Evolutionary conservation across 305 asterid species (phyloP).

Genomic region (Plantago coronopus): DNA sequence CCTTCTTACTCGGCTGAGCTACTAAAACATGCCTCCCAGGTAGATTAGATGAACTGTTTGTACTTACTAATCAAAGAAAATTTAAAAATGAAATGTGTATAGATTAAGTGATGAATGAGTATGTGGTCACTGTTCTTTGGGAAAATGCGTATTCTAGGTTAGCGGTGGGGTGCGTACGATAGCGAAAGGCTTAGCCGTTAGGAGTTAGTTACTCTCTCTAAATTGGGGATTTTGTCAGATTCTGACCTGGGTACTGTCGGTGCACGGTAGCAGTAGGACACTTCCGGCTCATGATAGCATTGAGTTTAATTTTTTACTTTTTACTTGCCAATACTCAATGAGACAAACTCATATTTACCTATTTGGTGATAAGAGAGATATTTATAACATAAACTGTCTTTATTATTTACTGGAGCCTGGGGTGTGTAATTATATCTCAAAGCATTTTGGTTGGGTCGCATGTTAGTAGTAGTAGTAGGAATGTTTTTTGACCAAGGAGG

Average conservation of each 20-base stretch:
- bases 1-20: constrained; percentile 66
- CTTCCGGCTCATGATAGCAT: no score
- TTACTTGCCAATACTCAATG: no score
- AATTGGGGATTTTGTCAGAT: constrained; percentile 51
- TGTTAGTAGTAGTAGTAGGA: no score
- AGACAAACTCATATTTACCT: no score
- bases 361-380: no score
- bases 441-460: no score
- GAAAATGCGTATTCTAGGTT: constrained; percentile 42
- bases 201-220: constrained; percentile 34
- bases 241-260: constrained; percentile 47
- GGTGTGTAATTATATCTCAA: no score
- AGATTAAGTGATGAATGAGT: constrained; percentile 16
- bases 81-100: constrained; percentile 7
- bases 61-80: no score
- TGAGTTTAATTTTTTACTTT: no score
- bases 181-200: constrained; percentile 46
- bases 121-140: constrained; percentile 10
- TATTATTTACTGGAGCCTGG: constrained; percentile 20
- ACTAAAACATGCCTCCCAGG: constrained; percentile 83
- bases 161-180: constrained; percentile 47
- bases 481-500: no score
- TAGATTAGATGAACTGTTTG: constrained; percentile 16
- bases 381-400: no score
- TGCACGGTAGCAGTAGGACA: no score